A percentile compares a stretch with the other conserved stretches of the same genome.
Evolutionary conservation across 2,329 filamentous ascomycete species (phyloP).

Genomic region (Botrytis deweyae): DNA sequence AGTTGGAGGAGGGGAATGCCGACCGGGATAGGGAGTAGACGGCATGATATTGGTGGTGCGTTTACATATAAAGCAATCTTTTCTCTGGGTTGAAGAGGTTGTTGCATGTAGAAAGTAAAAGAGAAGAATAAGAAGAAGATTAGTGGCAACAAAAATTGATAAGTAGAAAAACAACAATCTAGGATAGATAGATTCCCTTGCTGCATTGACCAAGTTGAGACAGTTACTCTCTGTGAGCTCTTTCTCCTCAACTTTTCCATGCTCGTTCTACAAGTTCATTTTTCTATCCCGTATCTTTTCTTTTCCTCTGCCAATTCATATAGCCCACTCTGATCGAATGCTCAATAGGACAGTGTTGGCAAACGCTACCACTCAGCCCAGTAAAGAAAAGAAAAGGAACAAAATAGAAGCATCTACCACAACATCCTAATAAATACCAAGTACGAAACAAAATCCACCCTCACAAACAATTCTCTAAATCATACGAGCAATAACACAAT

Average conservation of each 20-base stretch:
- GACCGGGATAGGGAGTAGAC: too few species aligned
- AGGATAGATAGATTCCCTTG: fast-evolving
- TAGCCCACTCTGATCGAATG: background rate
- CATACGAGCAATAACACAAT: background rate
- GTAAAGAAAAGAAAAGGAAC: background rate
- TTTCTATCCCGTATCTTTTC: background rate
- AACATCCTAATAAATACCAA: background rate
- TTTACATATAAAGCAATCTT: too few species aligned
- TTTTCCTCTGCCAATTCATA: background rate
- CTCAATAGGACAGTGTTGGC: too few species aligned
- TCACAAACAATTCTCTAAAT: background rate
- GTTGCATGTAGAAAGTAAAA: background rate
- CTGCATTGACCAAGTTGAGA: background rate
- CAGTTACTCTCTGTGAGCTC: background rate
- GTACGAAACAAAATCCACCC: background rate
- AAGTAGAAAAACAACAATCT: background rate
- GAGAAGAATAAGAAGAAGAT: background rate
- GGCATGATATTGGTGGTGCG: too few species aligned
- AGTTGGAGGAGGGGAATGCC: too few species aligned
- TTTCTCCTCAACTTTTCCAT: background rate
- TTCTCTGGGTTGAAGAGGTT: too few species aligned
- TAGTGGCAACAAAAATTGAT: background rate
- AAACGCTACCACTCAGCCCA: background rate
- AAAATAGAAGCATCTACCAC: background rate
- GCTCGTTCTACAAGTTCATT: background rate